phyloP scores from a whole-genome alignment of 2,329 filamentous ascomycete genomes.

The Colletotrichum neosansevieriae region DNA sequence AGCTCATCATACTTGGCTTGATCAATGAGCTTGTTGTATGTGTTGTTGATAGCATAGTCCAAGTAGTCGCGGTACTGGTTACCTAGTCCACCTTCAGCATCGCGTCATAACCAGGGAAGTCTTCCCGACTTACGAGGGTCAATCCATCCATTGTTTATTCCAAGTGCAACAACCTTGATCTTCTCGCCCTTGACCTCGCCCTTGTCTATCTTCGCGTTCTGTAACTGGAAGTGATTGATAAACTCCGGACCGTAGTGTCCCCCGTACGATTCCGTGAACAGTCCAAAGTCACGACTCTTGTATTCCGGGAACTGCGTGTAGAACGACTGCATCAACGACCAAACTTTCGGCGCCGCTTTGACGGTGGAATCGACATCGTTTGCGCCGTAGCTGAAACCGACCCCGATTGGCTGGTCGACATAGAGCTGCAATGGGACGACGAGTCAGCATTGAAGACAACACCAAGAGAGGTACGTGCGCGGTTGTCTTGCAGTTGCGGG shows the following conservation, averaged over 20 bases:
- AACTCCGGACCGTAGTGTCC: constrained; percentile 71
- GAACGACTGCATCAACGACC: constrained; percentile 71
- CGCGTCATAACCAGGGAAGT: no score
- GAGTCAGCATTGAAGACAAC: constrained; percentile 26
- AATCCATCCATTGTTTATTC: constrained; percentile 70
- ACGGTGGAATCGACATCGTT: constrained; percentile 54
- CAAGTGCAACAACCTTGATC: constrained; percentile 64
- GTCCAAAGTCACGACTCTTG: constrained; percentile 66
- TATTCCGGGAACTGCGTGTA: constrained; percentile 74
- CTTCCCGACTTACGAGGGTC: constrained; percentile 49
- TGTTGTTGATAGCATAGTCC: constrained; percentile 60
- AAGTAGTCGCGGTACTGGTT: constrained; percentile 57
- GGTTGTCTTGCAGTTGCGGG: background rate
- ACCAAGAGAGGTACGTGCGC: constrained; percentile 50
- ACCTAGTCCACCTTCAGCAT: background rate
- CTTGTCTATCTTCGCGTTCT: constrained; percentile 64
- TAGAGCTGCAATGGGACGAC: constrained; percentile 33
- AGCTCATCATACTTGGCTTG: constrained; percentile 28
- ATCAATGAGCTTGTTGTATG: constrained; percentile 47
- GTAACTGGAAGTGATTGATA: constrained; percentile 65
- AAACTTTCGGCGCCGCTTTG: constrained; percentile 63
- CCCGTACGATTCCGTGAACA: constrained; percentile 68
- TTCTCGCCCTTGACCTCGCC: constrained; percentile 56
- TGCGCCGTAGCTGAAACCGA: constrained; percentile 48
- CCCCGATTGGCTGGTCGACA: constrained; percentile 44